Base-by-base conservation (phyloP, 148 eudicot species). In the Rheum nobile region DNA sequence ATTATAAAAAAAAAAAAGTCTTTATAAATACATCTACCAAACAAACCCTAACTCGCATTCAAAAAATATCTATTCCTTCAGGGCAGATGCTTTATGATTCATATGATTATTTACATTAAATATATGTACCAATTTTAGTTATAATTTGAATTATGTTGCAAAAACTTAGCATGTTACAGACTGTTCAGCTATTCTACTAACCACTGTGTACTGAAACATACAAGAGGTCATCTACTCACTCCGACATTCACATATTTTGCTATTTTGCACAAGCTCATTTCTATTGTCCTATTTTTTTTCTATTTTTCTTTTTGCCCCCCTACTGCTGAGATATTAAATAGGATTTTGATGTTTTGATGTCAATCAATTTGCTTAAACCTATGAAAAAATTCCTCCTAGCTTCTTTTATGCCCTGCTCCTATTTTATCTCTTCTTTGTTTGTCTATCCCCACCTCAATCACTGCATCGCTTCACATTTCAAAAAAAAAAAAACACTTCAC, bases 331-430 rank as follows among this genome's bases (percentile, higher is more conserved):
- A 12, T 59, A 28, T 21, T 54, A 21, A 54, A 54, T 14, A 43
- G 16, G 14, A 47, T 16, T 37, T 2, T 11, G 14, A 21, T 24
- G 11, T 24, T 22, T 24, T 55, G 3, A 22, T 55, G 63, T 8
- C 63, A 65, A 16, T 32, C 67, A 65, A 19, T 65, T 65, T 65
- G 70, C 70, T 65, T 14, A 34, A 65, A 65, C 12, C 70, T 65
- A 32, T 65, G 41, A 65, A 26, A 34, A 21, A 34, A 65, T 32
- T 29, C 37, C n/a, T 61, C 68, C 68, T 29, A 61, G 37, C 67
- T 26, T 61, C 29, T 61, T 6, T 61, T 3, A 12, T 31, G 37
- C 10, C 38, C n/a, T 54, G 63, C 63, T 54, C 29, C 63, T 55
- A 29, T 5, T 12, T 28, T 13, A 29, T 61, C 41, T 34, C 70